phyloP scores from a whole-genome alignment of 2,329 filamentous ascomycete genomes.

The Aspergillus melleus region DNA sequence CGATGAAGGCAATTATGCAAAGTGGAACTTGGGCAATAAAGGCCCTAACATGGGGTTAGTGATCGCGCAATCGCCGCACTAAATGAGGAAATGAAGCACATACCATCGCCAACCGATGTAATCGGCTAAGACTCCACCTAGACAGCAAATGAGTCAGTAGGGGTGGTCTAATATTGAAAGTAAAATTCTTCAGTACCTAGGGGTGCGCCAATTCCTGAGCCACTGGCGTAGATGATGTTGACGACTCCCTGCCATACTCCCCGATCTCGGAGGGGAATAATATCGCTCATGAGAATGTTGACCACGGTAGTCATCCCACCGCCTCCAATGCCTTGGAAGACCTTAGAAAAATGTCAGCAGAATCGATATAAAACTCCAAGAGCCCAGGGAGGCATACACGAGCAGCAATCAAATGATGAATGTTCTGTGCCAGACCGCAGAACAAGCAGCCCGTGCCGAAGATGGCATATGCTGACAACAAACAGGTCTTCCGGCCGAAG shows the following conservation, averaged over 20 bases:
- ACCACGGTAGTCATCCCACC: slow-evolving; percentile 72
- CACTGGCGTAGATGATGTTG: slow-evolving; percentile 70
- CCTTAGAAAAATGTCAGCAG: slow-evolving; percentile 30
- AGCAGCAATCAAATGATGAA: slow-evolving; percentile 65
- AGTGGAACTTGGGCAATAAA: slow-evolving; percentile 72
- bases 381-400: slow-evolving; percentile 48
- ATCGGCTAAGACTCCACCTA: slow-evolving; percentile 67
- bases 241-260: slow-evolving; percentile 74
- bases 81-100: slow-evolving; percentile 18
- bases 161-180: background rate
- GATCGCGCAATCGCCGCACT: background rate
- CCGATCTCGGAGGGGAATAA: slow-evolving; percentile 67
- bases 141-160: background rate
- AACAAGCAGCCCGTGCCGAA: slow-evolving; percentile 51
- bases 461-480: slow-evolving; percentile 54
- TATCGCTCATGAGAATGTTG: slow-evolving; percentile 68
- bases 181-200: slow-evolving; percentile 47
- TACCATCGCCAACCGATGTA: slow-evolving; percentile 74
- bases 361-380: slow-evolving; percentile 17
- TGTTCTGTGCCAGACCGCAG: slow-evolving; percentile 62
- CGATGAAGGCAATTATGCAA: slow-evolving; percentile 63
- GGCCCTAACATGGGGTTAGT: slow-evolving; percentile 50
- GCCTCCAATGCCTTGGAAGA: slow-evolving; percentile 65
- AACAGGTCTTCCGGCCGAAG: slow-evolving; percentile 56
- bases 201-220: slow-evolving; percentile 68